These are phyloP conservation scores for Astrephomene gubernaculifera DNA, from an alignment of 139 green algal species.

Conservation along the genomic window DNA sequence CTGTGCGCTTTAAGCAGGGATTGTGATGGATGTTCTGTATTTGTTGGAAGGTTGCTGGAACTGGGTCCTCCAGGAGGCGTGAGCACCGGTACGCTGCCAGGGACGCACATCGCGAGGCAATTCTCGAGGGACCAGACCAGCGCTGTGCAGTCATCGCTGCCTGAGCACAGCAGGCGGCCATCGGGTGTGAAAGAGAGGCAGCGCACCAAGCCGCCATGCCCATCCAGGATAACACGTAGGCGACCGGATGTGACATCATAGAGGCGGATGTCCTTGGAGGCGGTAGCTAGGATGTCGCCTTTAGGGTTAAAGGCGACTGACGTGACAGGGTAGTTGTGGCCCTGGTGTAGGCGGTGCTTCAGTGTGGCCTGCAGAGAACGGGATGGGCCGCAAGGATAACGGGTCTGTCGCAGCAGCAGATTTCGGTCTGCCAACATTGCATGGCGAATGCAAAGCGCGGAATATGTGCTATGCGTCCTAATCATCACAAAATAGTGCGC, in stretches of 20 bases:
- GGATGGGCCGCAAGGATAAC: too few relatives aligned
- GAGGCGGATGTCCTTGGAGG: constrained; percentile 11
- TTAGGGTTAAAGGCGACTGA: background rate
- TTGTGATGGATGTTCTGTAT: too few relatives aligned
- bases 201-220: constrained; percentile 29
- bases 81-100: background rate
- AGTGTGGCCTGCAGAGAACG: background rate
- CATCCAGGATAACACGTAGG: constrained; percentile 19
- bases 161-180: constrained; percentile 14
- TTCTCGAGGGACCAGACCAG: constrained; percentile 24
- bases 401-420: too few relatives aligned
- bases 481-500: too few relatives aligned
- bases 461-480: too few relatives aligned
- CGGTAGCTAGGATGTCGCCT: constrained; percentile 9
- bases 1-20: too few relatives aligned
- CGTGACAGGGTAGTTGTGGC: constrained; percentile 1
- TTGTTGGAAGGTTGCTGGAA: constrained; percentile 25
- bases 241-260: background rate
- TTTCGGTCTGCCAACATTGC: too few relatives aligned
- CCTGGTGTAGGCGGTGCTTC: background rate
- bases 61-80: constrained; percentile 19
- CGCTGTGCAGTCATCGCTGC: constrained; percentile 9
- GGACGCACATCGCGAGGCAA: background rate
- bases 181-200: constrained; percentile 41
- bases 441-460: too few relatives aligned